phyloP scores from a whole-genome alignment of 2,329 filamentous ascomycete species.

The Colletotrichum musicola region DNA sequence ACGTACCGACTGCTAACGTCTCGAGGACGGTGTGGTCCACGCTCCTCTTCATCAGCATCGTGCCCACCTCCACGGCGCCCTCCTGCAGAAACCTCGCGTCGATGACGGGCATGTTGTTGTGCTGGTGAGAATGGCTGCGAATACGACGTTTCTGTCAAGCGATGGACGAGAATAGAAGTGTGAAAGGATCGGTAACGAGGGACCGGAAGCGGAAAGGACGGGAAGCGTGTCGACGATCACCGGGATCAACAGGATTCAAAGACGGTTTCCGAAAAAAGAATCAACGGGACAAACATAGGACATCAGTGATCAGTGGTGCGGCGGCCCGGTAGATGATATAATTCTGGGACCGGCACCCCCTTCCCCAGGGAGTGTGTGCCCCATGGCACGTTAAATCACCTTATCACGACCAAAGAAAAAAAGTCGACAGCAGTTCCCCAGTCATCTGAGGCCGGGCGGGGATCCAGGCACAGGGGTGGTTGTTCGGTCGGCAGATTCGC shows the following conservation, averaged over 20 bases:
- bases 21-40: slow-evolving; percentile 36
- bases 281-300: neutral
- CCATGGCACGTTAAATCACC: neutral
- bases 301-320: too few species aligned
- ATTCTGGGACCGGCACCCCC: neutral
- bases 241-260: slow-evolving; percentile 20
- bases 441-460: too few species aligned
- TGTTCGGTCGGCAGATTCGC: too few species aligned
- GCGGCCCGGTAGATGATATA: too few species aligned
- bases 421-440: too few species aligned
- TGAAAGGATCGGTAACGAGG: too few species aligned
- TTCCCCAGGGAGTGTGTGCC: too few species aligned
- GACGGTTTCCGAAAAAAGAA: neutral
- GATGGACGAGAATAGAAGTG: neutral
- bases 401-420: neutral
- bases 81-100: slow-evolving; percentile 25
- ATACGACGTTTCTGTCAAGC: neutral
- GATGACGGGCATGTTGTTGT: slow-evolving; percentile 28
- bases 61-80: slow-evolving; percentile 25
- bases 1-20: slow-evolving; percentile 35
- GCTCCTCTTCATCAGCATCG: slow-evolving; percentile 30
- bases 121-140: too few species aligned
- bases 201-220: slow-evolving; percentile 1
- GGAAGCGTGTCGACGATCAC: slow-evolving; percentile 17
- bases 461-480: too few species aligned